These are phyloP conservation scores for Salix exigua DNA, from an alignment of 345 rosid species.

Conservation along the genomic window DNA sequence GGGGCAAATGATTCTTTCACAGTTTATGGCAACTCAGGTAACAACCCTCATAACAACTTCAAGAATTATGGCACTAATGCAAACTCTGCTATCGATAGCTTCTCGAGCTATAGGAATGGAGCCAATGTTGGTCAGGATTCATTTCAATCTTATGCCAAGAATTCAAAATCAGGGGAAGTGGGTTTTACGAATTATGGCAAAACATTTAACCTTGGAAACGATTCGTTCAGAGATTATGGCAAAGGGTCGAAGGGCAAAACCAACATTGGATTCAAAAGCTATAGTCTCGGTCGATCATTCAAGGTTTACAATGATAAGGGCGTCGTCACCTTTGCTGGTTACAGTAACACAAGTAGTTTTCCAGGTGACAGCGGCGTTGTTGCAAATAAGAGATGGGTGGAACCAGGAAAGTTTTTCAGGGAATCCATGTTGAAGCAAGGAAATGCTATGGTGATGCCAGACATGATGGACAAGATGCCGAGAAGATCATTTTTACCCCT, in stretches of 20 bases:
- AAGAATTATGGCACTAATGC: constrained; percentile 25
- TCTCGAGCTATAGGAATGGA: constrained; percentile 18
- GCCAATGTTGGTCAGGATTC: constrained; percentile 29
- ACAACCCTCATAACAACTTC: constrained; percentile 22
- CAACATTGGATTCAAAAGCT: constrained; percentile 17
- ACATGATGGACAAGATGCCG: constrained; percentile 26
- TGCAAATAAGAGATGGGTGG: constrained; percentile 23
- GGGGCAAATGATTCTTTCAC: constrained; percentile 27
- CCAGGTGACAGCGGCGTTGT: constrained; percentile 1
- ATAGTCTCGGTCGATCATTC: constrained; percentile 25
- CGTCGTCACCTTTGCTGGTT: constrained; percentile 14
- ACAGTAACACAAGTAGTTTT: constrained; percentile 3
- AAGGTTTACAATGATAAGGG: constrained; percentile 21
- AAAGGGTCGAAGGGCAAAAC: constrained; percentile 20
- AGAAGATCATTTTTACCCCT: constrained; percentile 26
- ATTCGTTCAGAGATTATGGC: constrained; percentile 27
- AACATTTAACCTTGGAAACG: constrained; percentile 27
- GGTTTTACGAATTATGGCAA: constrained; percentile 24
- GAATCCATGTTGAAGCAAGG: constrained; percentile 29
- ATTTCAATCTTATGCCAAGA: constrained; percentile 22
- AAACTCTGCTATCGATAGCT: constrained; percentile 11
- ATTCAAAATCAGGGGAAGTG: constrained; percentile 23
- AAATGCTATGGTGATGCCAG: constrained; percentile 29
- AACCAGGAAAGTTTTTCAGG: constrained; percentile 34
- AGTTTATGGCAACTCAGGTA: constrained; percentile 20